Evolutionary conservation across 495 filamentous ascomycete species (phyloP), one percentile per base, ranked within the genome.

Genomic region (Neurospora terricola): DNA sequence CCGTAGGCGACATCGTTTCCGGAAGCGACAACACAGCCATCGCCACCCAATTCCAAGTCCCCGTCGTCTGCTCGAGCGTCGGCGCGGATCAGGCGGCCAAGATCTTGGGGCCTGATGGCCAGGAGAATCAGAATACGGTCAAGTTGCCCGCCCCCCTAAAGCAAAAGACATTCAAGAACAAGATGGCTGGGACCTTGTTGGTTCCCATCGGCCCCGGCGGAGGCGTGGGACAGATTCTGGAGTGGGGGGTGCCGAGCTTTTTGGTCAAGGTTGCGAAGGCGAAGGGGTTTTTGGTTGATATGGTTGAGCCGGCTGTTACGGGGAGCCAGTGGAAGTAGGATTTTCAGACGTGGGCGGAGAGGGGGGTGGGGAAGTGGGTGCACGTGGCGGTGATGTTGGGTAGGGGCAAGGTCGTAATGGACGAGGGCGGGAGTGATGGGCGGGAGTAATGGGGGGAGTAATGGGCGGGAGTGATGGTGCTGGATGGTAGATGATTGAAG

Each of bases 231-330:
- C 81, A 84, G 38, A 73, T 85, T 2, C 78, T 82, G 38, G 87
- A 87, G 1, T 88, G 78, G 75, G 76, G 74, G 71, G 7, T 89
- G 70, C 88, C 88, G 39, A 85, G 88, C 18, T 83, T 83, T 43
- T 43, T 87, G 72, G 85, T 87, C 3, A 88, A 85, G 81, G 71
- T 84, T 72, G 76, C 87, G 23, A 91, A 91, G 79, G 88, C 87
- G 12, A 82, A 86, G 73, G 83, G 86, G 71, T 90, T 88, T 69
- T 82, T 82, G 73, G 30, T 80, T 38, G 75, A 74, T 27, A 38
- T 16, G 10, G 70, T 39, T 11, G 70, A 71, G 38, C 70, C 70
- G 70, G 18, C 42, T 30, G 42, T 71, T 16, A 27, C 10, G 0
- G 70, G 70, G 12, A 42, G 18, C 3, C 69, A 40, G 69, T 70